Evolutionary conservation across 2,329 filamentous ascomycete species (phyloP).

Genomic region (Colletotrichum endophyticum): DNA sequence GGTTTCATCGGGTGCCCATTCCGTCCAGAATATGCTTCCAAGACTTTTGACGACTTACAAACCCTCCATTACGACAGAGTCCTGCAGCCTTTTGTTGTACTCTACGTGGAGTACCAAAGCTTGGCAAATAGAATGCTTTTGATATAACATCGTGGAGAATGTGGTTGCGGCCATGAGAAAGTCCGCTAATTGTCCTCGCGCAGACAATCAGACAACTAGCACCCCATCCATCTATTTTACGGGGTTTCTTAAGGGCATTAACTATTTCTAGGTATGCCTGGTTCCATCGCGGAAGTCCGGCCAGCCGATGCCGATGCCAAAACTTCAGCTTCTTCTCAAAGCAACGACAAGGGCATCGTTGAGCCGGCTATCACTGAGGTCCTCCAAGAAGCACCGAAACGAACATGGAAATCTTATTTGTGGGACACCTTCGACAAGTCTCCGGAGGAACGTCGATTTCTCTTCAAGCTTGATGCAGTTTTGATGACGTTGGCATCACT

Average conservation of each 20-base stretch:
- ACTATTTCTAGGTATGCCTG: neutral
- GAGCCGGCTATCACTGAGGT: neutral
- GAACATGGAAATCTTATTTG: constrained; percentile 50
- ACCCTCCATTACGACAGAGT: neutral
- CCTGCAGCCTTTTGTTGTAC: neutral
- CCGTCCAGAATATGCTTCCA: neutral
- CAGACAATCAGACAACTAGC: neutral
- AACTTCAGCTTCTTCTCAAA: neutral
- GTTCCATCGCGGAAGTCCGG: neutral
- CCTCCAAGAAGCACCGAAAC: constrained; percentile 33
- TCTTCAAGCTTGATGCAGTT: constrained; percentile 46
- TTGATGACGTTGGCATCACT: constrained; percentile 37
- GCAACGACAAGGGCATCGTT: neutral
- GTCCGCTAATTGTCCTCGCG: neutral
- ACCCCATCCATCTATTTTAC: neutral
- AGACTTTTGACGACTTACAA: constrained; percentile 4
- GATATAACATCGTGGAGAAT: neutral
- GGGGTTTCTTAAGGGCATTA: neutral
- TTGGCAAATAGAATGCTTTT: neutral
- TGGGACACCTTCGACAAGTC: constrained; percentile 53
- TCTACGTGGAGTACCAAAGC: neutral
- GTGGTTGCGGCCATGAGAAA: neutral
- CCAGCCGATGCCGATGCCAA: neutral
- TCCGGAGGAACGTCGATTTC: constrained; percentile 41
- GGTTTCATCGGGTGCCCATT: neutral